Conservation (phyloP, 2,329 filamentous ascomycete genomes). For the Fusarium miscanthi region DNA sequence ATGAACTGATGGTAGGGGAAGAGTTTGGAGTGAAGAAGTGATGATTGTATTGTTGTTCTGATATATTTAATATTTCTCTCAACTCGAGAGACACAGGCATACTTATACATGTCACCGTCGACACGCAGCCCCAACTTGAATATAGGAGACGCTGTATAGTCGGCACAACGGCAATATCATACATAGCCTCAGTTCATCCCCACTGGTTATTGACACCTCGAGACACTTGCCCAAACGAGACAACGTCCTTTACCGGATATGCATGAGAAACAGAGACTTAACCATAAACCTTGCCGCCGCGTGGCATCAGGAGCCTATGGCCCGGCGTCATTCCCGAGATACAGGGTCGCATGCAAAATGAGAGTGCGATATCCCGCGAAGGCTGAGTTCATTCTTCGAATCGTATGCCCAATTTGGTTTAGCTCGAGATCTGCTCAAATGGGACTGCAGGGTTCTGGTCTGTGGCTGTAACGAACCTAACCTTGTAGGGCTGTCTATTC, state of each 20-base stretch:
- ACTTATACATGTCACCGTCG: conserved; percentile 20
- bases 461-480: conserved; percentile 20
- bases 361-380: neutral
- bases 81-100: neutral
- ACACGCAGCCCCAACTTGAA: neutral
- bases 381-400: conserved; percentile 23
- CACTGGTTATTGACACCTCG: conserved; percentile 6
- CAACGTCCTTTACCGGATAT: neutral
- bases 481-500: conserved; percentile 33
- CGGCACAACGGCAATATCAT: conserved; percentile 22
- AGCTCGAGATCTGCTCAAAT: conserved; percentile 13
- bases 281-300: neutral
- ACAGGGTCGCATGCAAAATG: neutral
- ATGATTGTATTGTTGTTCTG: neutral
- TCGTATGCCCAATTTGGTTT: conserved; percentile 19
- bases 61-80: neutral
- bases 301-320: neutral
- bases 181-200: conserved; percentile 13
- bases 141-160: neutral
- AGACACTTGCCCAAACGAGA: conserved; percentile 7
- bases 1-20: neutral
- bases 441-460: neutral
- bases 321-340: neutral
- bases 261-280: neutral
- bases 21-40: neutral